Conservation (phyloP, 768 basidiomycete species). For the Sistotremastrum suecicum region DNA sequence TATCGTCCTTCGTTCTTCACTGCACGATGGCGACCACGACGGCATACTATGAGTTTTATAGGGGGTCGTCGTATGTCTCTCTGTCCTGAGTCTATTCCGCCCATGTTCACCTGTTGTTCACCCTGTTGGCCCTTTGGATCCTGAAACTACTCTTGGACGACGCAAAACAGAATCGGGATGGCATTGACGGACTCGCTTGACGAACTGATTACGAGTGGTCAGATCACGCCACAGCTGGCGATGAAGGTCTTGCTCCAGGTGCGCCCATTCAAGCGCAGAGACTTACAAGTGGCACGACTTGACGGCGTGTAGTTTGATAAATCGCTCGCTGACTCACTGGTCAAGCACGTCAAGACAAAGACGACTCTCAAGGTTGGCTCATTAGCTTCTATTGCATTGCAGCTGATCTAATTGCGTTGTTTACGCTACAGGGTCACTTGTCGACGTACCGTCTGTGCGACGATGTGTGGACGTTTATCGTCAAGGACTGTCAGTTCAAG, state of each 20-base stretch:
- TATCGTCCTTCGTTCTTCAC: not conserved
- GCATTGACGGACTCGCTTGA: conserved; percentile 96
- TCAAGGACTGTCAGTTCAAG: conserved; percentile 86
- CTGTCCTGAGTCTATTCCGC: conserved; percentile 4
- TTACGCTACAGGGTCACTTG: conserved; percentile 54
- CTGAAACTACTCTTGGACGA: not conserved
- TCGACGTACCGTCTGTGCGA: conserved; percentile 88
- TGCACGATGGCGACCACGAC: not conserved
- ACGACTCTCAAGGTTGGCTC: conserved; percentile 71
- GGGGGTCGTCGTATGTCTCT: conserved; percentile 69
- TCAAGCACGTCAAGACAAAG: conserved; percentile 90
- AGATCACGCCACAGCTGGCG: conserved; percentile 95
- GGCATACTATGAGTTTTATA: conserved; percentile 87
- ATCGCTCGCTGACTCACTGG: conserved; percentile 82
- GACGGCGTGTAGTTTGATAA: conserved; percentile 70
- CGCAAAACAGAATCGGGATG: conserved; percentile 72
- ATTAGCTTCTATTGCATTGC: not conserved
- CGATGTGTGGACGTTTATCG: conserved; percentile 98
- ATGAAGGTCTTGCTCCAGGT: conserved; percentile 99
- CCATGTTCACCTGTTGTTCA: conserved; percentile 1
- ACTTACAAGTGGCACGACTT: not conserved
- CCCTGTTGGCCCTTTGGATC: not conserved
- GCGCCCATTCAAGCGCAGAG: conserved; percentile 3
- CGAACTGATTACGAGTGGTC: conserved; percentile 92
- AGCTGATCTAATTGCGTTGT: not conserved